These are phyloP conservation scores for Talaromyces sp. DNA, from an alignment of 2,329 filamentous ascomycete species.

Conservation along the genomic window DNA sequence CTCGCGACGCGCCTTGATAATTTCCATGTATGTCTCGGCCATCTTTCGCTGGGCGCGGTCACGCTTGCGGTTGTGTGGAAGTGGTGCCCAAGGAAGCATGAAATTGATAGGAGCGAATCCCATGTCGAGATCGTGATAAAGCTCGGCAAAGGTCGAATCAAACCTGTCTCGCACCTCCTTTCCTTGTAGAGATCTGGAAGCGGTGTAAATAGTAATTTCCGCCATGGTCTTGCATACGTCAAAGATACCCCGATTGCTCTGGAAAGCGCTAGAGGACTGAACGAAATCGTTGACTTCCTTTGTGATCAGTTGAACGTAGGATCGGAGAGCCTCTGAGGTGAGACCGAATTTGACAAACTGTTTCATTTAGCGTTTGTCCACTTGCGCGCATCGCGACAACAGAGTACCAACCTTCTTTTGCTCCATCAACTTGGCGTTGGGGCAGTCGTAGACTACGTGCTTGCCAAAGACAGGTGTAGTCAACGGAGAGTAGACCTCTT, in stretches of 20 bases:
- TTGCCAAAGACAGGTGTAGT: slow-evolving; percentile 69
- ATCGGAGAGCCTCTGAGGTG: slow-evolving; percentile 54
- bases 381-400: neutral
- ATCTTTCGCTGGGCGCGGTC: slow-evolving; percentile 68
- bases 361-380: slow-evolving; percentile 4
- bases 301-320: slow-evolving; percentile 74
- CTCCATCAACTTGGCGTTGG: slow-evolving; percentile 89
- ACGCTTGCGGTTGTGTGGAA: slow-evolving; percentile 68
- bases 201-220: slow-evolving; percentile 78
- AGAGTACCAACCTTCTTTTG: slow-evolving; percentile 69
- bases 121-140: slow-evolving; percentile 76
- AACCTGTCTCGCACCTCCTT: slow-evolving; percentile 69
- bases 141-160: slow-evolving; percentile 64
- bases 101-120: slow-evolving; percentile 80
- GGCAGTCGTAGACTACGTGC: slow-evolving; percentile 86
- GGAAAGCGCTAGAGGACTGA: slow-evolving; percentile 51
- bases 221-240: slow-evolving; percentile 64
- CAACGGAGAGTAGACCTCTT: slow-evolving; percentile 80
- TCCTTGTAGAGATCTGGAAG: slow-evolving; percentile 68
- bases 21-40: slow-evolving; percentile 64
- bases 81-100: slow-evolving; percentile 70
- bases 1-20: slow-evolving; percentile 60
- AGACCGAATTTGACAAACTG: slow-evolving; percentile 61
- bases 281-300: slow-evolving; percentile 63
- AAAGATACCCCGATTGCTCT: slow-evolving; percentile 54